Conservation (phyloP, 345 rosid species). For the Rhizophora mangle region DNA sequence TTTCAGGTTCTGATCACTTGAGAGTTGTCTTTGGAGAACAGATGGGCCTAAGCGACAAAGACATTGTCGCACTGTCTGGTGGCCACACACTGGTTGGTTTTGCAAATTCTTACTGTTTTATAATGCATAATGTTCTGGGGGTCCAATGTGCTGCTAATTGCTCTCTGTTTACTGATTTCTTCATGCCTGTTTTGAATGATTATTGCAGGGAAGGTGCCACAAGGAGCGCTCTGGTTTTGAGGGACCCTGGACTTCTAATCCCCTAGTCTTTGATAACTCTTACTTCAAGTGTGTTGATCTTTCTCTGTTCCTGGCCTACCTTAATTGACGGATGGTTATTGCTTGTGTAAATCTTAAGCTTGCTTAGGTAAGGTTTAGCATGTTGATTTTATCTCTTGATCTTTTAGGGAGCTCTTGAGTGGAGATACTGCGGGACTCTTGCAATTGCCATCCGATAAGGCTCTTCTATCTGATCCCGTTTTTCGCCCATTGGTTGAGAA, state of each 20-base stretch:
- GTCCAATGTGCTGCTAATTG: too few relatives aligned
- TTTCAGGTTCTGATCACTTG: slow-evolving; percentile 72
- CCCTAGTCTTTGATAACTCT: slow-evolving; percentile 84
- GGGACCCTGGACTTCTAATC: slow-evolving; percentile 93
- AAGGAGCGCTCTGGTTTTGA: slow-evolving; percentile 97
- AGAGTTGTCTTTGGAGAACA: slow-evolving; percentile 58
- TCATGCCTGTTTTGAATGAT: neutral
- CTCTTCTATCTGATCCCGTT: slow-evolving; percentile 68
- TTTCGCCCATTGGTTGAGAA: slow-evolving; percentile 89
- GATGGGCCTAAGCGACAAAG: slow-evolving; percentile 91
- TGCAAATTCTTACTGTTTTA: too few relatives aligned
- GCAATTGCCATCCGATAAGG: slow-evolving; percentile 76
- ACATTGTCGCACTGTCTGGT: slow-evolving; percentile 90
- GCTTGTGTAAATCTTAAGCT: neutral
- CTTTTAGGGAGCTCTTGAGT: slow-evolving; percentile 66
- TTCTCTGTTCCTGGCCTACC: too few relatives aligned
- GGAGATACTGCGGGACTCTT: slow-evolving; percentile 85
- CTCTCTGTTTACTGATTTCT: neutral
- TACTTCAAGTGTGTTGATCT: slow-evolving; percentile 64
- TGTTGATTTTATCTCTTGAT: neutral
- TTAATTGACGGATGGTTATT: neutral
- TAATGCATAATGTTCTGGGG: too few relatives aligned
- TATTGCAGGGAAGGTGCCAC: slow-evolving; percentile 80
- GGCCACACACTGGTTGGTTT: slow-evolving; percentile 85
- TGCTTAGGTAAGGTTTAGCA: neutral